Percentiles rank a stretch among this genome's conserved stretches.
Evolutionary conservation across 306 rosid species (phyloP).

Genomic region (Begonia masoniana): DNA sequence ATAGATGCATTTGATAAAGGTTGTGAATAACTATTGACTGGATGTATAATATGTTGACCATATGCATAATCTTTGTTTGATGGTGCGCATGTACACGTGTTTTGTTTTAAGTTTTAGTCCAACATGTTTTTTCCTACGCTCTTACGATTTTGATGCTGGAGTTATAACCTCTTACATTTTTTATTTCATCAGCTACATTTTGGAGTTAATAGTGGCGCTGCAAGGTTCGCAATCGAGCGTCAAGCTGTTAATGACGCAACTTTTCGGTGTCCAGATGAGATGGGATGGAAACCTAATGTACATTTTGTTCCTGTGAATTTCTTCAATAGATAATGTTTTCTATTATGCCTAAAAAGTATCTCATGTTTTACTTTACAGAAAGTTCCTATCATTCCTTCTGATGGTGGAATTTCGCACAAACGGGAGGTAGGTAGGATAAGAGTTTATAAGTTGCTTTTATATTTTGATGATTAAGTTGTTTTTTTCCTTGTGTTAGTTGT

Average conservation of each 20-base stretch:
- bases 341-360: not conserved
- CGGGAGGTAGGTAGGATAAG: constrained; percentile 45
- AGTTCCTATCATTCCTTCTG: constrained; percentile 67
- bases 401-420: constrained; percentile 43
- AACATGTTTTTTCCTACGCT: too few species aligned
- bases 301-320: not conserved
- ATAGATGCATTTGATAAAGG: too few species aligned
- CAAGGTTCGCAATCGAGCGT: constrained; percentile 82
- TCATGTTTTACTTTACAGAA: constrained; percentile 45
- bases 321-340: too few species aligned
- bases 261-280: constrained; percentile 91
- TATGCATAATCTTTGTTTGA: too few species aligned
- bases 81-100: too few species aligned
- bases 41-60: too few species aligned
- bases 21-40: too few species aligned
- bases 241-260: constrained; percentile 95
- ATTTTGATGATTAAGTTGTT: not conserved
- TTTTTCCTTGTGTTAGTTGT: not conserved
- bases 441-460: not conserved
- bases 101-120: too few species aligned
- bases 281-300: constrained; percentile 99
- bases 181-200: constrained; percentile 54
- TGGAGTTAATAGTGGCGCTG: constrained; percentile 94
- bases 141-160: not conserved
- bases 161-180: not conserved